Evolutionary conservation across 2,329 filamentous ascomycete species (phyloP).

Genomic region (Penicillium sp.): DNA sequence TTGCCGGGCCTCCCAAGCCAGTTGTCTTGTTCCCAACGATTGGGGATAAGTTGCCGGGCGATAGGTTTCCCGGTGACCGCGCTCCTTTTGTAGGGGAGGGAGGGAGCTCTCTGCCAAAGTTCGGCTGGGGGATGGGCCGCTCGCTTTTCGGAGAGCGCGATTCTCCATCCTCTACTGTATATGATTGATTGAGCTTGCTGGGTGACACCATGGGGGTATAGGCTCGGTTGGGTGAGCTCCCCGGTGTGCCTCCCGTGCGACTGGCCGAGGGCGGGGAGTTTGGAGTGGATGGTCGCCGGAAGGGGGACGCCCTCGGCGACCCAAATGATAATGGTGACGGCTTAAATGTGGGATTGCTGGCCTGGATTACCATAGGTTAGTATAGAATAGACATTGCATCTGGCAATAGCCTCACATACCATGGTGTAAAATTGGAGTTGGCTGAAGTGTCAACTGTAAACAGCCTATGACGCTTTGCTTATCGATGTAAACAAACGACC

Average conservation of each 20-base stretch:
- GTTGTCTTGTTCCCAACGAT: constrained; percentile 28
- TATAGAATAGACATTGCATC: background rate
- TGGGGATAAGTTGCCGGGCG: constrained; percentile 30
- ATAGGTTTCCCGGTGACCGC: constrained; percentile 26
- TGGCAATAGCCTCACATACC: background rate
- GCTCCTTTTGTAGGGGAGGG: constrained; percentile 42
- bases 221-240: constrained; percentile 45
- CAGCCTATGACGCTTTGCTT: constrained; percentile 10
- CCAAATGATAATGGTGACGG: constrained; percentile 70
- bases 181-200: constrained; percentile 49
- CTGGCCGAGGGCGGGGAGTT: constrained; percentile 57
- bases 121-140: constrained; percentile 34
- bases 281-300: constrained; percentile 64
- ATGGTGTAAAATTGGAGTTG: background rate
- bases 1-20: constrained; percentile 25
- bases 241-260: constrained; percentile 48
- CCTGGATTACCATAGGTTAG: constrained; percentile 22
- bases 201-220: constrained; percentile 47
- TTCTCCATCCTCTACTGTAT: constrained; percentile 46
- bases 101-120: constrained; percentile 39
- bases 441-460: constrained; percentile 1
- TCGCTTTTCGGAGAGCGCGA: constrained; percentile 28
- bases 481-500: constrained; percentile 18
- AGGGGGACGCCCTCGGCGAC: constrained; percentile 67
- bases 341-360: constrained; percentile 63